These are phyloP conservation scores for Fraxinus quadrangulata DNA, from an alignment of 257 asterid genomes.

Conservation along the genomic window DNA sequence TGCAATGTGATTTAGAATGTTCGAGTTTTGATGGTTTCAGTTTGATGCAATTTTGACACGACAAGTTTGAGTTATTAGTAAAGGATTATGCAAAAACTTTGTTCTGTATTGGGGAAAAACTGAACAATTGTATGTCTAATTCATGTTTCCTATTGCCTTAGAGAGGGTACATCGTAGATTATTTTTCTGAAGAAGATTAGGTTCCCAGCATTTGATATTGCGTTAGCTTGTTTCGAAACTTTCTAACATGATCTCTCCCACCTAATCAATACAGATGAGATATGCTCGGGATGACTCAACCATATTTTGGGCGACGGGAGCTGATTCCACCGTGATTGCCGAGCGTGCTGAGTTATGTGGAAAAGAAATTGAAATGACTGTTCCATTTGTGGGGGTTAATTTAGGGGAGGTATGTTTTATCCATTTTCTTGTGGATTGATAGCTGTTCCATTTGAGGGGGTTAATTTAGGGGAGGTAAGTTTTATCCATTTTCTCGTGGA, in stretches of 20 bases:
- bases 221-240: background rate
- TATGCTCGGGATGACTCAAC: constrained; percentile 87
- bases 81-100: background rate
- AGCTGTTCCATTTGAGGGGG: constrained; percentile 86
- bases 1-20: background rate
- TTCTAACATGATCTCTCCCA: constrained; percentile 10
- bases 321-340: constrained; percentile 61
- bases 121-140: background rate
- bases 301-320: constrained; percentile 90
- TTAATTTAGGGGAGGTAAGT: constrained; percentile 79
- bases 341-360: constrained; percentile 74
- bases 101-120: background rate
- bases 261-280: constrained; percentile 59
- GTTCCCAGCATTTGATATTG: background rate
- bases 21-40: background rate
- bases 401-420: constrained; percentile 76
- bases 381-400: constrained; percentile 84
- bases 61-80: background rate
- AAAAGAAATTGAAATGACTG: constrained; percentile 76
- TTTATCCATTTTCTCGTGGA: background rate
- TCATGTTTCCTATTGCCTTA: background rate
- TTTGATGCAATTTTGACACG: background rate
- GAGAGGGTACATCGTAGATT: background rate
- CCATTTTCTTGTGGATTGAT: background rate
- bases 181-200: background rate